A percentile compares a stretch with the other conserved stretches of the same genome.
These are phyloP conservation scores for Annona squamosa DNA, from an alignment of 164 flowering plant species.

Conservation along the genomic window DNA sequence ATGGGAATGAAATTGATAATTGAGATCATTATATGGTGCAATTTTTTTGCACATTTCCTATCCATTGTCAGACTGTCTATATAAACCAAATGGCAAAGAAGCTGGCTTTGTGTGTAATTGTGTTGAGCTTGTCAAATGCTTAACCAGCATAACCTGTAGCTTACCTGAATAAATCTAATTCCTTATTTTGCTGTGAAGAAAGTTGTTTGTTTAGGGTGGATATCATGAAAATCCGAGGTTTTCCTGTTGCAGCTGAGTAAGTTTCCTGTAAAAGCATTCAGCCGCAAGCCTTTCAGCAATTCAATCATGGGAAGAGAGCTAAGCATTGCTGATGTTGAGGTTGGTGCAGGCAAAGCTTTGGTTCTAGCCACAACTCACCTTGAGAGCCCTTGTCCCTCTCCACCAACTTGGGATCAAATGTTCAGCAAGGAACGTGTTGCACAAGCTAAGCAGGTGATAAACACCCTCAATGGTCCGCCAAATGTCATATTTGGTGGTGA, in stretches of 20 bases:
- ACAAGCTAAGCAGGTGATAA: conserved; percentile 68
- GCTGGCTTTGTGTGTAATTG: background rate
- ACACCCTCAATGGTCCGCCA: conserved; percentile 34
- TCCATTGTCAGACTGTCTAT: background rate
- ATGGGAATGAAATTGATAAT: too few relatives aligned
- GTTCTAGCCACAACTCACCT: conserved; percentile 89
- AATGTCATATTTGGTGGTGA: conserved; percentile 88
- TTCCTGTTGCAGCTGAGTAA: conserved; percentile 58
- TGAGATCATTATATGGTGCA: background rate
- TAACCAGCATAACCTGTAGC: background rate
- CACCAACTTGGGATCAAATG: conserved; percentile 95
- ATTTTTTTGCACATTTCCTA: background rate
- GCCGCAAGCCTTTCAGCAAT: conserved; percentile 49
- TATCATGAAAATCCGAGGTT: background rate
- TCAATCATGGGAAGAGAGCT: conserved; percentile 69
- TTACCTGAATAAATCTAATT: background rate
- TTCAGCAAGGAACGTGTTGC: conserved; percentile 81
- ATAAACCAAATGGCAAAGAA: background rate
- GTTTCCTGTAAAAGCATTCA: conserved; percentile 63
- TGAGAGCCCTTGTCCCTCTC: conserved; percentile 91
- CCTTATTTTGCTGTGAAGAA: background rate
- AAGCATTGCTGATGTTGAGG: conserved; percentile 52
- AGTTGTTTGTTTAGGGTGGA: background rate
- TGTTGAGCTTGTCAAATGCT: background rate
- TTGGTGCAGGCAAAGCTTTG: conserved; percentile 28